Base-by-base conservation (phyloP, 2,329 filamentous ascomycete species). In the Botrytis elliptica region DNA sequence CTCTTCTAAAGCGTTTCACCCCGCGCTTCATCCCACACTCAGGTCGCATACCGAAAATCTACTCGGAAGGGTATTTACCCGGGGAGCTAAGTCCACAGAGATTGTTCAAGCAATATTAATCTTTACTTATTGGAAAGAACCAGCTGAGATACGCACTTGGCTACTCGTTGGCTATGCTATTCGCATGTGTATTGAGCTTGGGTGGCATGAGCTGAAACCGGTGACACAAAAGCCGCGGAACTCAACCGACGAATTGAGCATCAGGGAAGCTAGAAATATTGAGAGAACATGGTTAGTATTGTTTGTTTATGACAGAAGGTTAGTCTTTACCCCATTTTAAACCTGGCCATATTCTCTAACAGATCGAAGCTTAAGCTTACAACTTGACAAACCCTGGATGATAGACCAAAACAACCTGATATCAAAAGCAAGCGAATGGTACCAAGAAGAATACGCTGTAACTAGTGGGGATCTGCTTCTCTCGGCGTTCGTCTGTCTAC, bases 311-410 rank as follows among this genome's bases (percentile, higher is more conserved):
- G 82, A 84, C 74, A 77, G 82, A 71, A 83, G 82, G 83, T 83
- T 76, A 55, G 78, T 72, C 4, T n/a, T 14, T 10, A 55, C 14
- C 6, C 55, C 25, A 44, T 7, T 10, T 16, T n/a, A 1, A 8
- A 7, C 29, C 25, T 14, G 40, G 16, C 0, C 2, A 40, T 29
- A 25, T 38, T 8, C 18, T 62, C 46, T 70, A 18, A 7, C 5
- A 22, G 3, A 16, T 25, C 25, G 55, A 42, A 84, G 83, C 70
- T 80, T 84, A 62, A 84, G 83, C 62, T 71, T 84, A 7, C 83
- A 84, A 73, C 80, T 83, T 0, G 83, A 83, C 7, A 84, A 82
- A 67, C 83, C 83, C 0, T 84, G 81, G 78, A 85, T 84, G 83
- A 83, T 84, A 38, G 82, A 83, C 49, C 77, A 81, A 20, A 82